Conservation (phyloP, 1,284 basidiomycete species). For the Cronartium ribicola region DNA sequence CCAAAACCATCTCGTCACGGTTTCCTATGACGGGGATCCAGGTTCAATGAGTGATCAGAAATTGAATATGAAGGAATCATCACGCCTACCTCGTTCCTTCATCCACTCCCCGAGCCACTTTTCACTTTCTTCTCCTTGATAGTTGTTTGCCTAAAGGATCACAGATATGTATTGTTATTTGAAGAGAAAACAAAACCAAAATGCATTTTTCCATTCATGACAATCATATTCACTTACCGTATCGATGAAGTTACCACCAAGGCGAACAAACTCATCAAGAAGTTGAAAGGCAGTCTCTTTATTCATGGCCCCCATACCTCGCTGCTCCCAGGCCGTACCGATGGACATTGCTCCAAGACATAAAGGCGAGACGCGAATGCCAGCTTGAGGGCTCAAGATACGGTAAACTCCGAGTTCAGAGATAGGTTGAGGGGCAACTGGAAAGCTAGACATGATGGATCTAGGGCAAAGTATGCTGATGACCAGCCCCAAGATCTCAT, state of each 20-base stretch:
- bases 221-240: neutral
- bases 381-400: slow-evolving; percentile 55
- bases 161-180: no score
- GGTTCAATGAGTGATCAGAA: neutral
- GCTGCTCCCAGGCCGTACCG: slow-evolving; percentile 54
- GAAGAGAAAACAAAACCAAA: no score
- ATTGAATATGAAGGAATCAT: neutral
- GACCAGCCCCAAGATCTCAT: no score
- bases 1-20: neutral
- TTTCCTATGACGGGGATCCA: no score
- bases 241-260: slow-evolving; percentile 47
- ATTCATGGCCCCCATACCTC: slow-evolving; percentile 42
- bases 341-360: slow-evolving; percentile 58
- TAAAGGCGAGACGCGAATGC: slow-evolving; percentile 56
- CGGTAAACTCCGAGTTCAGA: slow-evolving; percentile 54
- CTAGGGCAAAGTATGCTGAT: no score
- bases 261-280: slow-evolving; percentile 46
- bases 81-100: neutral
- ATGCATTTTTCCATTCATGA: no score
- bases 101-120: neutral
- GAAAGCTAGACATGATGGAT: neutral
- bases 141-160: no score
- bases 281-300: slow-evolving; percentile 45
- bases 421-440: slow-evolving; percentile 15
- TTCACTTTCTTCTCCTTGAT: slow-evolving; percentile 13